Conservation (phyloP, 2,329 filamentous ascomycete genomes). For the Lachnellula hyalina region DNA sequence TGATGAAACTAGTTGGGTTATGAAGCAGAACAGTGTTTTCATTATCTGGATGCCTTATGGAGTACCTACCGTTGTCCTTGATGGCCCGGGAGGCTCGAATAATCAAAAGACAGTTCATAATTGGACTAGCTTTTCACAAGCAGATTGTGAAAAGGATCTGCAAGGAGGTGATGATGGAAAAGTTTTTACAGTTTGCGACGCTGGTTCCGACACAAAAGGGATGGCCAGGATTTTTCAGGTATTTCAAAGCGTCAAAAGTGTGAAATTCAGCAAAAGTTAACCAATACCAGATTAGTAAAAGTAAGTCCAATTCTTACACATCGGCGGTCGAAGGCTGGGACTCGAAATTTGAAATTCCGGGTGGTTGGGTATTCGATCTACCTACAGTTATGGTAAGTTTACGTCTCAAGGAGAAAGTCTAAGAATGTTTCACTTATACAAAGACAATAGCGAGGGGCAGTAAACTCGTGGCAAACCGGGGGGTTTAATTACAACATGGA, state of each 20-base stretch:
- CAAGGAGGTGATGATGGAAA: neutral
- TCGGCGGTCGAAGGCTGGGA: neutral
- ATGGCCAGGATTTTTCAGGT: neutral
- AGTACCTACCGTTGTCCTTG: neutral
- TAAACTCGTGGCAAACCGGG: neutral
- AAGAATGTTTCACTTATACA: neutral
- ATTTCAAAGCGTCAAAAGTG: neutral
- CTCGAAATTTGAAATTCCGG: neutral
- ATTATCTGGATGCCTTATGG: neutral
- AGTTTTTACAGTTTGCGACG: neutral
- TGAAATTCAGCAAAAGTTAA: neutral
- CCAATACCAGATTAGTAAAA: neutral
- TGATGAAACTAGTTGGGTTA: neutral
- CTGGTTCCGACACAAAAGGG: neutral
- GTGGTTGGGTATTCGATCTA: neutral
- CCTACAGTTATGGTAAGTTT: neutral
- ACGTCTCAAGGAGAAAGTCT: too few species aligned
- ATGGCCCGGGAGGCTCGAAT: neutral
- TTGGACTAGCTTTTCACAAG: neutral
- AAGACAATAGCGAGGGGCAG: neutral
- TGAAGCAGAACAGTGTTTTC: neutral
- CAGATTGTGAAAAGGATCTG: neutral
- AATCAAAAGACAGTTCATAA: neutral
- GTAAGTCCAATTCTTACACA: neutral
- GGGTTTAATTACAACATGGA: neutral